Evolutionary conservation across 176 grass and related monocot genomes (phyloP).

Genomic region (Saccharum officinarum): DNA sequence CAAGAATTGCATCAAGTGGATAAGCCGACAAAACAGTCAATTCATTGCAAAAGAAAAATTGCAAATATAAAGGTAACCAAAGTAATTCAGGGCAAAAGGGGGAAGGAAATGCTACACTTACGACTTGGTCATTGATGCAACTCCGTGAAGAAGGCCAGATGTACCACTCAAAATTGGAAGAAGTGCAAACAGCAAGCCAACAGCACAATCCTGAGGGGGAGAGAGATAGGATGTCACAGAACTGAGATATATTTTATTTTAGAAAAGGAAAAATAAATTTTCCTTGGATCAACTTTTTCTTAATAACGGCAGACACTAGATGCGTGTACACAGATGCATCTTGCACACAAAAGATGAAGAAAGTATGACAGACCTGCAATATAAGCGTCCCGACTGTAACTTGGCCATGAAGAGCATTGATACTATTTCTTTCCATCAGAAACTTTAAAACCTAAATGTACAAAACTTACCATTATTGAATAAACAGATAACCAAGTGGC

Average conservation of each 20-base stretch:
- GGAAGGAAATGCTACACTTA: conserved; percentile 38
- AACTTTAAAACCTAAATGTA: conserved; percentile 85
- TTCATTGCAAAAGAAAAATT: conserved; percentile 25
- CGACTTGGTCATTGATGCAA: conserved; percentile 88
- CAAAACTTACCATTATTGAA: conserved; percentile 1
- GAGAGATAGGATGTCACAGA: conserved; percentile 20
- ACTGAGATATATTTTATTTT: not conserved
- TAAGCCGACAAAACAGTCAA: not conserved
- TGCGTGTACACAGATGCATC: conserved; percentile 15
- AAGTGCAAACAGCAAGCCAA: conserved; percentile 97
- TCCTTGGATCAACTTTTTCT: not conserved
- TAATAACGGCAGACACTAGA: not conserved
- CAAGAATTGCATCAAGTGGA: not conserved
- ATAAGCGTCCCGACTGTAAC: conserved; percentile 96
- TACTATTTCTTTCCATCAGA: conserved; percentile 97
- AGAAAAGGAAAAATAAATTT: not conserved
- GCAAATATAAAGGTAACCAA: conserved; percentile 6
- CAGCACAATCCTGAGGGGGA: conserved; percentile 86
- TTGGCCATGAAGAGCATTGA: conserved; percentile 95
- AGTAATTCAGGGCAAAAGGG: conserved; percentile 17
- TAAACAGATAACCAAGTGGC: not conserved
- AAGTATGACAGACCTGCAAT: conserved; percentile 64
- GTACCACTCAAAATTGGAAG: conserved; percentile 94
- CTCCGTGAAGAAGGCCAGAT: conserved; percentile 89
- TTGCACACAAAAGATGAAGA: not conserved